Percentiles rank a stretch among this genome's conserved stretches.
Evolutionary conservation across 805 yeast species (phyloP).

Genomic region (Spathaspora sp.): DNA sequence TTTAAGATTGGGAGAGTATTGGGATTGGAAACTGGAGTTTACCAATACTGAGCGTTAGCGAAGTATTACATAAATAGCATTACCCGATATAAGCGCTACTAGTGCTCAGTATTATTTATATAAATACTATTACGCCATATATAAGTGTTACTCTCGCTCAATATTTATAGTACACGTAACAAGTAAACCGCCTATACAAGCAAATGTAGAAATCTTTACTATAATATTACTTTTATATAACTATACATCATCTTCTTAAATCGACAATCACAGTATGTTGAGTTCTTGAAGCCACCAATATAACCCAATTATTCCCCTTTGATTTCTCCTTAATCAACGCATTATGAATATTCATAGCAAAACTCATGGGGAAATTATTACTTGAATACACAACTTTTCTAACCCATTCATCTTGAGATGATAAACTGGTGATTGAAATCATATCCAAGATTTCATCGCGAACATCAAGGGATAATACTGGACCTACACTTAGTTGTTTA

Average conservation of each 20-base stretch:
- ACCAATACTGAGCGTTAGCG: background rate
- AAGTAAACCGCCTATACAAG: no score
- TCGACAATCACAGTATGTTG: conserved; percentile 57
- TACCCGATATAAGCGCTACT: background rate
- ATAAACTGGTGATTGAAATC: conserved; percentile 72
- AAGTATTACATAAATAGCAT: background rate
- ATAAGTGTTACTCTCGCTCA: no score
- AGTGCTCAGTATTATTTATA: background rate
- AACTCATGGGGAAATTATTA: conserved; percentile 79
- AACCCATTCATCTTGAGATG: conserved; percentile 76
- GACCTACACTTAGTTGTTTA: conserved; percentile 56
- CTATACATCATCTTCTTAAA: conserved; percentile 40
- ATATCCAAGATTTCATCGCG: conserved; percentile 83
- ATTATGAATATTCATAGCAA: conserved; percentile 68
- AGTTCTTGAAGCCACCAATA: conserved; percentile 74
- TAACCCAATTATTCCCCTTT: conserved; percentile 70
- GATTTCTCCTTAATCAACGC: conserved; percentile 70
- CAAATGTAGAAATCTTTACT: no score
- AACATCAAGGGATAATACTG: conserved; percentile 75
- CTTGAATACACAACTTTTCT: conserved; percentile 75
- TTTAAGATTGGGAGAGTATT: conserved; percentile 61
- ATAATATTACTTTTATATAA: no score
- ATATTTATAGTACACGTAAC: no score
- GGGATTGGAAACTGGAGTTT: conserved; percentile 54
- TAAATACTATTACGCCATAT: no score